Evolutionary conservation across 2,329 filamentous ascomycete genomes (phyloP), one percentile per base, ranked within the genome.

Genomic region (Fusarium sp.): DNA sequence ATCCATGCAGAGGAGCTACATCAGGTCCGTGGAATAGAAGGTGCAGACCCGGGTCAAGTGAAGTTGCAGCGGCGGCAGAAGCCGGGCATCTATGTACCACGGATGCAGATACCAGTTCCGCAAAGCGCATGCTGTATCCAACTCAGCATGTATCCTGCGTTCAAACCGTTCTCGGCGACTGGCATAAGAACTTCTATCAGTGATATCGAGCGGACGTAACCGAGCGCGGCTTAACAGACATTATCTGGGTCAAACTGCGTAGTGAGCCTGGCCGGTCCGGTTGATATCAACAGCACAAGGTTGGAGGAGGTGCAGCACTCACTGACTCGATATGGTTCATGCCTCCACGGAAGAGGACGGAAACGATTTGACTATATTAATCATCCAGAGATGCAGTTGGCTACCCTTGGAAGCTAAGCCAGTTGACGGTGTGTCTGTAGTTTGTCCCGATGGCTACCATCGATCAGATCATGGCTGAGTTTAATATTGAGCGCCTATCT

Each of bases 181-280:
- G 40, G 25, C 37, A 65, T 54, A 45, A 52, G 54, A 44, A 55
- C 58, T 60, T 60, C 37, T 61, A 72, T 58, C 58, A 59, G 58
- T 70, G 55, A 61, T 66, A 46, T 65, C 65, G 69, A 62, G 55
- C 65, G 66, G 67, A 70, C 67, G 71, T 61, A 59, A 63, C 71
- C 62, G 61, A 61, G 61, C 66, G 59, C 18, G 57, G 49, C 44
- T 53, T 55, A 58, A 65, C 69, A 66, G 67, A 67, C 56, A 46
- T 53, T 57, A 66, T 53, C 65, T 65, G 65, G 65, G 44, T 62
- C 71, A 74, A 72, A 62, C 67, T 27, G 22, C 25, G 63, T 58
- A 55, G 55, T 24, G 48, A 53, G 41, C 47, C 32, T 69, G 54
- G 54, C 70, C 73, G 71, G 73, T 57, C 73, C 74, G 69, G 67